Percentiles rank a stretch among this genome's conserved stretches.
These are phyloP conservation scores for Cylindrodendrum hubeiense DNA, from an alignment of 2,329 filamentous ascomycete genomes.

Conservation along the genomic window DNA sequence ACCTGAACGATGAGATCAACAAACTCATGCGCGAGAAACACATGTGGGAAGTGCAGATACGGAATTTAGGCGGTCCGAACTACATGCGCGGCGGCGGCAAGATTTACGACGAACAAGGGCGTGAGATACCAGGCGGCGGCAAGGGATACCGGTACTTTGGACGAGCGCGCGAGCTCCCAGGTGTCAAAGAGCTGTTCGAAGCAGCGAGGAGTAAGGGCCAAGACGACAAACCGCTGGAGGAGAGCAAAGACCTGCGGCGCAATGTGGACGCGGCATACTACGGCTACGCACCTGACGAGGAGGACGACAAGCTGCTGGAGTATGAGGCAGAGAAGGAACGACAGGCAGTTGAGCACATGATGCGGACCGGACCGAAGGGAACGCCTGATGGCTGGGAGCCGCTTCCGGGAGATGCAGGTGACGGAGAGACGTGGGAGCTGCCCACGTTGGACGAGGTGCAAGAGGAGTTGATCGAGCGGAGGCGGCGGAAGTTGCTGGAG, in stretches of 20 bases:
- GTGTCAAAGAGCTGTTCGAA: slow-evolving; percentile 96
- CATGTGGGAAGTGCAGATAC: slow-evolving; percentile 98
- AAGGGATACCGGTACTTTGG: slow-evolving; percentile 97
- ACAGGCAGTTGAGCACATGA: slow-evolving; percentile 79
- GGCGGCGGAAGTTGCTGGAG: slow-evolving; percentile 85
- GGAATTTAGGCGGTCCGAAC: slow-evolving; percentile 95
- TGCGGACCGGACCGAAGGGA: slow-evolving; percentile 67
- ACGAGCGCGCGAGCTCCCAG: slow-evolving; percentile 87
- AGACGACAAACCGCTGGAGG: slow-evolving; percentile 74
- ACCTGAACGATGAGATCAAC: slow-evolving; percentile 99
- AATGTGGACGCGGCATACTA: slow-evolving; percentile 96
- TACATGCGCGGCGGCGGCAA: slow-evolving; percentile 85
- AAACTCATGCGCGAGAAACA: slow-evolving; percentile 99
- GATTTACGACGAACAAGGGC: slow-evolving; percentile 79
- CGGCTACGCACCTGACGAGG: slow-evolving; percentile 92
- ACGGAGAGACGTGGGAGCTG: slow-evolving; percentile 84
- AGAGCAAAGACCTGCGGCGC: slow-evolving; percentile 76
- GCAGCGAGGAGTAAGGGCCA: slow-evolving; percentile 71
- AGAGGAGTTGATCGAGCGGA: slow-evolving; percentile 88
- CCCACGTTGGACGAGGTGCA: slow-evolving; percentile 95
- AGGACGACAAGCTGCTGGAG: slow-evolving; percentile 82
- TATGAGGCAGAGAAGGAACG: slow-evolving; percentile 89
- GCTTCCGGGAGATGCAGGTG: slow-evolving; percentile 87
- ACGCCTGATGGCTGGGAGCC: slow-evolving; percentile 82
- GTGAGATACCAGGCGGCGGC: slow-evolving; percentile 79